Evolutionary conservation across 495 filamentous ascomycete species (phyloP).

Genomic region (Neurospora terricola): DNA sequence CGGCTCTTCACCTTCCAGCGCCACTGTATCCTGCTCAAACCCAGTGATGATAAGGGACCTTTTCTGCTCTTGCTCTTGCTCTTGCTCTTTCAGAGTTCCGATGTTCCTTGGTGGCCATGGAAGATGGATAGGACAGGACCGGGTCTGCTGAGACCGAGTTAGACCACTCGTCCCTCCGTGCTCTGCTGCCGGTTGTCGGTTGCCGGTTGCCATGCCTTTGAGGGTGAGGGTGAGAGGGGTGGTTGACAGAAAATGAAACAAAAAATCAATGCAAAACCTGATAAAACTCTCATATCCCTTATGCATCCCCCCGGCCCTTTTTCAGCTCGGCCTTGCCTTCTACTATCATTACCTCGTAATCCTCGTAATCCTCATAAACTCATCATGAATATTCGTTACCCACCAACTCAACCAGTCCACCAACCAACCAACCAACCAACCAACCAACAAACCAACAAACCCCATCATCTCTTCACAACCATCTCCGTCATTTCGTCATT

Average conservation of each 20-base stretch:
- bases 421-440: background rate
- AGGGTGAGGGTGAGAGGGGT: background rate
- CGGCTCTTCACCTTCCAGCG: background rate
- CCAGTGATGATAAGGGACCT: background rate
- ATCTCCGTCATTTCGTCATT: background rate
- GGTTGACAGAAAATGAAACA: background rate
- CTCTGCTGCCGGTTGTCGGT: background rate
- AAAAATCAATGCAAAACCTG: background rate
- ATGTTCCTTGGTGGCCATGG: background rate
- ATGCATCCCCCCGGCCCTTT: background rate
- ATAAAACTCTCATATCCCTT: background rate
- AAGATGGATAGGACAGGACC: background rate
- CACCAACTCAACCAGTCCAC: background rate
- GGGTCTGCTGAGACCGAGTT: background rate
- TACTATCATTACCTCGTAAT: background rate
- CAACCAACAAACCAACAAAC: background rate
- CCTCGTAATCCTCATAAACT: background rate
- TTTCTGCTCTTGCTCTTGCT: background rate
- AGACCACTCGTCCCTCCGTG: background rate
- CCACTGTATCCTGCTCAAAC: background rate
- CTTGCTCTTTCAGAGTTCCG: background rate
- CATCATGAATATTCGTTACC: background rate
- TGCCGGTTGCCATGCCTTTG: background rate
- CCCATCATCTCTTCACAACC: background rate
- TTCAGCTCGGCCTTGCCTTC: background rate